A percentile compares a stretch with the other conserved stretches of the same genome.
Conservation (phyloP, 148 eudicot genomes). For the Pharnaceum exiguum region DNA sequence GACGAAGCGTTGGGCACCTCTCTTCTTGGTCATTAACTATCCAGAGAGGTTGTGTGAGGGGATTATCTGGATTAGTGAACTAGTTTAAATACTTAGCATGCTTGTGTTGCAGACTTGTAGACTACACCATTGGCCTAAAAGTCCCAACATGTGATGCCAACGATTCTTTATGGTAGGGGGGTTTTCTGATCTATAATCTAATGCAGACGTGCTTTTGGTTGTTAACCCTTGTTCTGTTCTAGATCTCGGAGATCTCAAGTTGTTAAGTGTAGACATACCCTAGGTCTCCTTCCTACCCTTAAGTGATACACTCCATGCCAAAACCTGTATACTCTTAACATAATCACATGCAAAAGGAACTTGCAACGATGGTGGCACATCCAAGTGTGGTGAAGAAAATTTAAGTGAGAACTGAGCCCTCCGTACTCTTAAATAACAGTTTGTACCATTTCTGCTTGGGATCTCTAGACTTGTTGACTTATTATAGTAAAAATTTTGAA, state of each 20-base stretch:
- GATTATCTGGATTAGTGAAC: background rate
- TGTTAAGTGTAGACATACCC: constrained; percentile 22
- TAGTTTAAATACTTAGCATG: background rate
- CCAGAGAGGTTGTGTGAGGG: too few species aligned
- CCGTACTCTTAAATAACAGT: too few species aligned
- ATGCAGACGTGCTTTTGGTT: background rate
- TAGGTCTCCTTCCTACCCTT: constrained; percentile 13
- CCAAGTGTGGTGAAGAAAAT: background rate
- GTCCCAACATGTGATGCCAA: constrained; percentile 11
- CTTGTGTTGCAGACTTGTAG: constrained; percentile 7
- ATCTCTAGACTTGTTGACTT: too few species aligned
- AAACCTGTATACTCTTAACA: constrained; percentile 6
- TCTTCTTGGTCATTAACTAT: too few species aligned
- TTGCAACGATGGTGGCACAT: constrained; percentile 3
- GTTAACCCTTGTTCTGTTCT: background rate
- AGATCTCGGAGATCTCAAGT: constrained; percentile 23
- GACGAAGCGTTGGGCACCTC: too few species aligned
- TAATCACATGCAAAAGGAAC: constrained; percentile 8
- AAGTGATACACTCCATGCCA: constrained; percentile 19
- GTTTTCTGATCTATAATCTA: too few species aligned
- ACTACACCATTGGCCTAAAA: constrained; percentile 19
- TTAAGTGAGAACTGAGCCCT: too few species aligned
- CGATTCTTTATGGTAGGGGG: too few species aligned
- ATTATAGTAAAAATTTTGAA: too few species aligned
- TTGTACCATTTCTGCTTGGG: too few species aligned